These are phyloP conservation scores for Trypanosoma conorhini DNA, from an alignment of 208 protist genomes.

Conservation along the genomic window DNA sequence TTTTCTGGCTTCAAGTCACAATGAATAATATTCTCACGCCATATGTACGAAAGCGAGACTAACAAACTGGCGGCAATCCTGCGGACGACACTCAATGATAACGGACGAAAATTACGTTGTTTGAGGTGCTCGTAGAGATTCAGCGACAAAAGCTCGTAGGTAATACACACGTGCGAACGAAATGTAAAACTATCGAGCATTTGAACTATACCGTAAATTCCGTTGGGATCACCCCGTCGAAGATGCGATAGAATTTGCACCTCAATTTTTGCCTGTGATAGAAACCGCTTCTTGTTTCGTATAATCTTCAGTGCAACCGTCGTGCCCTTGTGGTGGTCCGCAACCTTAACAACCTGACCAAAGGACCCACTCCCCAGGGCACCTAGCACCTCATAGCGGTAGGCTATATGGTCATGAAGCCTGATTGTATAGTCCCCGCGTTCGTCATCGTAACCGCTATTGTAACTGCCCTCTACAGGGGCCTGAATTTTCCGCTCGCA, in stretches of 20 bases:
- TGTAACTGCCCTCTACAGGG: constrained; percentile 42
- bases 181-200: constrained; percentile 78
- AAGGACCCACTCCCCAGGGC: constrained; percentile 84
- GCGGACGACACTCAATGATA: constrained; percentile 65
- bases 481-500: constrained; percentile 62
- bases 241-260: constrained; percentile 80
- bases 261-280: constrained; percentile 73
- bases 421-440: constrained; percentile 92
- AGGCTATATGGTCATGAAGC: constrained; percentile 92
- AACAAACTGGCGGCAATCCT: constrained; percentile 73
- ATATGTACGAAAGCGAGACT: constrained; percentile 78
- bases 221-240: constrained; percentile 54
- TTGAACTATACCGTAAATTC: constrained; percentile 65
- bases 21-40: constrained; percentile 92
- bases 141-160: constrained; percentile 67
- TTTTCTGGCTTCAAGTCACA: constrained; percentile 98
- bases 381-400: constrained; percentile 85
- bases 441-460: constrained; percentile 94
- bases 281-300: constrained; percentile 62
- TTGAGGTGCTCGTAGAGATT: constrained; percentile 85
- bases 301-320: constrained; percentile 87
- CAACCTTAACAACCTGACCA: constrained; percentile 81
- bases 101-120: constrained; percentile 68
- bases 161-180: constrained; percentile 76
- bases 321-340: constrained; percentile 48